phyloP scores from a whole-genome alignment of 345 rosid genomes.

The Noccaea caerulescens region DNA sequence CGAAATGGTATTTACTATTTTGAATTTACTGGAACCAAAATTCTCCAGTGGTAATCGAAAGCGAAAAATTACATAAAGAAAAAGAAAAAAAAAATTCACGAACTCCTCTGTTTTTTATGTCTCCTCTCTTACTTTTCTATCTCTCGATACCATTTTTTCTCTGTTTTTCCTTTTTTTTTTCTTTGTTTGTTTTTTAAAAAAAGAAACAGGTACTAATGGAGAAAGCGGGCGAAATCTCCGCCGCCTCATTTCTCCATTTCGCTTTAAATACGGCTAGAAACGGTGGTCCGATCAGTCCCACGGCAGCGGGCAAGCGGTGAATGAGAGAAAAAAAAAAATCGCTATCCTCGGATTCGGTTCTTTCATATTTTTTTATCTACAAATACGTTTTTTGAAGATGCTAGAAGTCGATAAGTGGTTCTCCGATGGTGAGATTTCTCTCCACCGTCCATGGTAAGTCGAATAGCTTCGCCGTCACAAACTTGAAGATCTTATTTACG shows the following conservation, averaged over 20 bases:
- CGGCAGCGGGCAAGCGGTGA: not conserved
- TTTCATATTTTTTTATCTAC: conserved; percentile 1
- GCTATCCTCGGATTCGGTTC: conserved; percentile 19
- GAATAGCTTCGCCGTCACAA: conserved; percentile 89
- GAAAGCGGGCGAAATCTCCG: conserved; percentile 47
- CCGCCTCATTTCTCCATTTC: conserved; percentile 46
- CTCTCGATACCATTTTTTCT: conserved; percentile 30
- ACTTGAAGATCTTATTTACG: conserved; percentile 92
- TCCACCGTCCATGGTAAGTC: conserved; percentile 88
- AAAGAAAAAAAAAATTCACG: conserved; percentile 11
- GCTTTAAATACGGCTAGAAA: conserved; percentile 6
- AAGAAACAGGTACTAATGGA: conserved; percentile 31
- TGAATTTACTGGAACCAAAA: conserved; percentile 34
- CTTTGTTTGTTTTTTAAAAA: not conserved
- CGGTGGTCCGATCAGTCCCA: conserved; percentile 39
- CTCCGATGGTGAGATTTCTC: conserved; percentile 84
- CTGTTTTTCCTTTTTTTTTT: not conserved
- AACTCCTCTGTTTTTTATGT: not conserved
- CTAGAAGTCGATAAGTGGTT: conserved; percentile 86
- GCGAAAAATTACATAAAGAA: conserved; percentile 6
- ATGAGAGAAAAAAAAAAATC: not conserved
- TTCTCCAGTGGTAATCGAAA: conserved; percentile 32
- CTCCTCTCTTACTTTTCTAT: not conserved
- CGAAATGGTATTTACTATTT: conserved; percentile 38
- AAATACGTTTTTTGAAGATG: not conserved